Percentiles rank a stretch among this genome's conserved stretches.
These are phyloP conservation scores for Metschnikowia baotianmanensis DNA, from an alignment of 805 yeast species.

Conservation along the genomic window DNA sequence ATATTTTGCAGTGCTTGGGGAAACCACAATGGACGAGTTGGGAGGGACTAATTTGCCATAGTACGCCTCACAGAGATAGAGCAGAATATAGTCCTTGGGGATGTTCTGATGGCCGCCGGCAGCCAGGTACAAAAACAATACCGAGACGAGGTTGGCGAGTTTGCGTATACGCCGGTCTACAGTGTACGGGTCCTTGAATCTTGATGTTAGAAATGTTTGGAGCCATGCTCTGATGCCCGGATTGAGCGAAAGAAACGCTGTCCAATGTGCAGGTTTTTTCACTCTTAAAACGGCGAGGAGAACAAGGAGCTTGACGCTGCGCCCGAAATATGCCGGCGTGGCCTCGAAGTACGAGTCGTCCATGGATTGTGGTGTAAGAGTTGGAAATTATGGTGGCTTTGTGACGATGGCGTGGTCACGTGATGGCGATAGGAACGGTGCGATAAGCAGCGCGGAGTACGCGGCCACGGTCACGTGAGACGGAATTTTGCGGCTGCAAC, in stretches of 20 bases:
- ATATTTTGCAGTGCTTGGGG: conserved; percentile 26
- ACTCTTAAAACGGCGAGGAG: conserved; percentile 25
- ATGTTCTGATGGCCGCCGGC: conserved; percentile 23
- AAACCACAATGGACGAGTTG: conserved; percentile 27
- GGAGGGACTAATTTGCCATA: conserved; percentile 35
- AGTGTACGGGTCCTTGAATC: conserved; percentile 12
- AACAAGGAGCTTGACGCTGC: conserved; percentile 30
- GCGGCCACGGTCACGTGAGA: too few species aligned
- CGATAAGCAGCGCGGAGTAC: too few species aligned
- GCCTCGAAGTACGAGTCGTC: conserved; percentile 16
- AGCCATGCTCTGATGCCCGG: conserved; percentile 25
- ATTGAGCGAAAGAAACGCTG: conserved; percentile 33
- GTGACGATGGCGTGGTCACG: too few species aligned
- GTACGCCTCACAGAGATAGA: conserved; percentile 34
- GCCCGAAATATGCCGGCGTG: conserved; percentile 5
- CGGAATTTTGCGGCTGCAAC: too few species aligned
- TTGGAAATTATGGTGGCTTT: too few species aligned
- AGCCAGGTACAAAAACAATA: conserved; percentile 28
- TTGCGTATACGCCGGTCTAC: conserved; percentile 19
- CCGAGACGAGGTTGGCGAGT: conserved; percentile 25
- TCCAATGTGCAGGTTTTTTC: conserved; percentile 26
- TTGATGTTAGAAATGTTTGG: not conserved
- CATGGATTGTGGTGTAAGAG: too few species aligned
- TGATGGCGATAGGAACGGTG: too few species aligned
- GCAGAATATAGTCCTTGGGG: conserved; percentile 39